phyloP scores from a whole-genome alignment of 495 filamentous ascomycete genomes.

The Penicillium alfredii region DNA sequence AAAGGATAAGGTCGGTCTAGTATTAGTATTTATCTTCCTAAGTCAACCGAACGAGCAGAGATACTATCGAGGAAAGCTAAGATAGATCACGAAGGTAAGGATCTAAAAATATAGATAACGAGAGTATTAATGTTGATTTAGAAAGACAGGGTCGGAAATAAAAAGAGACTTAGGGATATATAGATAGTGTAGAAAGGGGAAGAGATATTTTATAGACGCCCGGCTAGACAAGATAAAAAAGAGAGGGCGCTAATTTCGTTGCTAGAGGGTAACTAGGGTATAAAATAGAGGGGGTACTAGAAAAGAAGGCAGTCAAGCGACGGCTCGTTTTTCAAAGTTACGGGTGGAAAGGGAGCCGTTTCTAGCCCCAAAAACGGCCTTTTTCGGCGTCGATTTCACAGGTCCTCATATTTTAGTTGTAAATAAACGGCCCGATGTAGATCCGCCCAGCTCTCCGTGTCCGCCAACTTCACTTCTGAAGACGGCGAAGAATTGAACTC shows the following conservation, averaged over 20 bases:
- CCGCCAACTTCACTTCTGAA: constrained; percentile 4
- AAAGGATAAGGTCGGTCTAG: constrained; percentile 31
- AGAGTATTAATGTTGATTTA: constrained; percentile 2
- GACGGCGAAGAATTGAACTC: too few species aligned
- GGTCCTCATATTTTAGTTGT: not conserved
- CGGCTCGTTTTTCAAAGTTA: not conserved
- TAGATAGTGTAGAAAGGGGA: constrained; percentile 7
- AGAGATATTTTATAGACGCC: constrained; percentile 18
- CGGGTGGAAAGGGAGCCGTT: not conserved
- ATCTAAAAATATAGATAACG: constrained; percentile 1
- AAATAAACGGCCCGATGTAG: constrained; percentile 41
- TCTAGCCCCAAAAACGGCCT: not conserved
- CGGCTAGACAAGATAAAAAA: constrained; percentile 9
- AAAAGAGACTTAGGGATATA: constrained; percentile 1
- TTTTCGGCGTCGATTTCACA: not conserved
- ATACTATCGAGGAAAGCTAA: constrained; percentile 7
- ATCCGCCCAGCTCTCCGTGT: constrained; percentile 24
- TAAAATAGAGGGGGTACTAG: too few species aligned
- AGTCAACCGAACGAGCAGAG: constrained; percentile 11
- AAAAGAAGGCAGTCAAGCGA: not conserved
- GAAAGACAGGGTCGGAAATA: constrained; percentile 1
- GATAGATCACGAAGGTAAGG: constrained; percentile 3
- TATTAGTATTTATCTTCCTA: constrained; percentile 22
- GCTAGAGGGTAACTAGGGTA: too few species aligned
- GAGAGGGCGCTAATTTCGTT: too few species aligned